Conservation (phyloP, 106 monocot species). For the Posidonia australis region DNA sequence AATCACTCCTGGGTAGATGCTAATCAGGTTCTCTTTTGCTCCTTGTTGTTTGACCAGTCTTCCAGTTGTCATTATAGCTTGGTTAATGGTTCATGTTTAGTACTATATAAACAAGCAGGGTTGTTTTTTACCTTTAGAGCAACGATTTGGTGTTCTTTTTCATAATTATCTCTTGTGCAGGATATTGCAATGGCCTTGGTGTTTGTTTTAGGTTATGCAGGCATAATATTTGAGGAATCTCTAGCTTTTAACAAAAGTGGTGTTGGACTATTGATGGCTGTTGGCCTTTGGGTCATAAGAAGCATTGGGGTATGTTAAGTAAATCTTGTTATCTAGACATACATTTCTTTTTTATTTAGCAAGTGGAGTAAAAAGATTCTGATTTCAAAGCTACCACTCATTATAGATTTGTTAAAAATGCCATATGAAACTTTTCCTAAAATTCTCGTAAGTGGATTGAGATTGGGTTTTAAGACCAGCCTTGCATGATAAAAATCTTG, state of each 20-base stretch:
- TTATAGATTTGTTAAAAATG: too few relatives aligned
- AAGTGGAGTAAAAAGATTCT: too few relatives aligned
- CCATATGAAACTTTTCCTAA: too few relatives aligned
- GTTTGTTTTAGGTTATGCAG: constrained; percentile 82
- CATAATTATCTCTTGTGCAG: constrained; percentile 35
- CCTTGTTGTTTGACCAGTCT: neutral
- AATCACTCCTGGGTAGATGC: constrained; percentile 98
- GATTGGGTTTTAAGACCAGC: too few relatives aligned
- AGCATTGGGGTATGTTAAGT: constrained; percentile 67
- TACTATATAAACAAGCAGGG: neutral
- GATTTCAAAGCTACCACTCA: too few relatives aligned
- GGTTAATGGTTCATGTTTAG: neutral
- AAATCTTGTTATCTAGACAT: neutral
- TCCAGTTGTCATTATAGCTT: neutral
- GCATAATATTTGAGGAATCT: constrained; percentile 96
- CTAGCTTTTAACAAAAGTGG: constrained; percentile 99
- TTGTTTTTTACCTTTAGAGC: neutral
- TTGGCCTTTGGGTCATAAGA: constrained; percentile 87
- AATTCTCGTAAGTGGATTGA: too few relatives aligned
- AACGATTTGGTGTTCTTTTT: neutral
- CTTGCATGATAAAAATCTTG: too few relatives aligned
- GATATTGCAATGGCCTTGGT: constrained; percentile 86
- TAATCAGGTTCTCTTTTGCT: constrained; percentile 55
- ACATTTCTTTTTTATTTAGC: neutral
- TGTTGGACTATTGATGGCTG: constrained; percentile 93